A percentile compares a stretch with the other conserved stretches of the same genome.
Conservation (phyloP, 2,329 filamentous ascomycete species). For the Ceratocystis cubensis region DNA sequence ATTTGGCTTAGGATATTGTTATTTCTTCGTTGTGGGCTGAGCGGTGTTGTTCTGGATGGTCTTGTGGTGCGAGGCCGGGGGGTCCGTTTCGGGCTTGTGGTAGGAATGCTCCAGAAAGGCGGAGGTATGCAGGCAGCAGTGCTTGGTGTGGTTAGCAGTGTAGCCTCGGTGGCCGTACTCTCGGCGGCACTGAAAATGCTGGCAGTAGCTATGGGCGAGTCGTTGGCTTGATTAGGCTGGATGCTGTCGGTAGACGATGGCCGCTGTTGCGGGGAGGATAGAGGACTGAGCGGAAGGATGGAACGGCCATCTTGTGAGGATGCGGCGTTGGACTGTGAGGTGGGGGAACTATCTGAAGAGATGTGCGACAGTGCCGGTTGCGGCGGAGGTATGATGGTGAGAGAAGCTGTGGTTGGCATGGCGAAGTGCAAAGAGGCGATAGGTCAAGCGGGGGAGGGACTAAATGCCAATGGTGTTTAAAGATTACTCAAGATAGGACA, state of each 20-base stretch:
- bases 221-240: not conserved
- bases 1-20: not conserved
- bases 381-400: slow-evolving; percentile 15
- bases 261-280: not conserved
- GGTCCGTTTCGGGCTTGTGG: not conserved
- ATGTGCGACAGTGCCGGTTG: not conserved
- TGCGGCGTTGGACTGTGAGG: not conserved
- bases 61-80: not conserved
- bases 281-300: not conserved
- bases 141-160: slow-evolving; percentile 13
- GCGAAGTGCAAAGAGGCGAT: not conserved
- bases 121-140: slow-evolving; percentile 13
- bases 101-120: slow-evolving; percentile 17
- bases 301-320: not conserved
- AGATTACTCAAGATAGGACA: no score
- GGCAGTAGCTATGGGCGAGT: slow-evolving; percentile 11
- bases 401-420: slow-evolving; percentile 14
- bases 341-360: not conserved
- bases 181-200: slow-evolving; percentile 16
- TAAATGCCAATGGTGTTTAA: no score
- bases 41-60: not conserved
- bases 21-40: slow-evolving; percentile 2
- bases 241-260: slow-evolving; percentile 12
- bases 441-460: no score
- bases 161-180: slow-evolving; percentile 15